A percentile compares a stretch with the other conserved stretches of the same genome.
Conservation (phyloP, 306 rosid species). For the Luffa aegyptiaca region DNA sequence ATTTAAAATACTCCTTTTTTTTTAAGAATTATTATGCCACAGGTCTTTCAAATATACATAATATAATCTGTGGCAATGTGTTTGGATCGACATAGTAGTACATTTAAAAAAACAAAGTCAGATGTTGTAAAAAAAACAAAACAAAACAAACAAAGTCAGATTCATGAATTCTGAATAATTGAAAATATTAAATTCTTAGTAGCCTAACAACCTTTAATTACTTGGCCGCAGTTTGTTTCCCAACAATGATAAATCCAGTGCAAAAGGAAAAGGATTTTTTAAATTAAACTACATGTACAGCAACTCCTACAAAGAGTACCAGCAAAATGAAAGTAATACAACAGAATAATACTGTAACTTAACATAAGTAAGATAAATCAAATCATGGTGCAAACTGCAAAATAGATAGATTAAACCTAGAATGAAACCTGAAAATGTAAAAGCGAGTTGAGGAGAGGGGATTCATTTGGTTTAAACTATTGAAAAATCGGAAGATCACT, state of each 20-base stretch:
- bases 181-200: background rate
- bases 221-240: too few relatives aligned
- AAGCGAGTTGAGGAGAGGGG: background rate
- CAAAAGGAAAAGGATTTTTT: background rate
- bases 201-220: background rate
- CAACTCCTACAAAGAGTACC: background rate
- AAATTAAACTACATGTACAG: background rate
- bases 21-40: too few relatives aligned
- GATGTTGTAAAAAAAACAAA: too few relatives aligned
- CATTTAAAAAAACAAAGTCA: too few relatives aligned
- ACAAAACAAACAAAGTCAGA: too few relatives aligned
- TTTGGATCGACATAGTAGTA: too few relatives aligned
- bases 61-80: too few relatives aligned
- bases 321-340: background rate
- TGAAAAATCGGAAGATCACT: constrained; percentile 71
- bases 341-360: background rate
- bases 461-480: constrained; percentile 19
- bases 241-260: background rate
- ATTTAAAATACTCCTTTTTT: too few relatives aligned
- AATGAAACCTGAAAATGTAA: background rate
- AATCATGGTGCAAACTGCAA: background rate
- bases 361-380: background rate
- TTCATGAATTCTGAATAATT: background rate
- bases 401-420: background rate
- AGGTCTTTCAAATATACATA: too few relatives aligned